Evolutionary conservation across 257 asterid species (phyloP).

Genomic region (Marsdenia floribunda): DNA sequence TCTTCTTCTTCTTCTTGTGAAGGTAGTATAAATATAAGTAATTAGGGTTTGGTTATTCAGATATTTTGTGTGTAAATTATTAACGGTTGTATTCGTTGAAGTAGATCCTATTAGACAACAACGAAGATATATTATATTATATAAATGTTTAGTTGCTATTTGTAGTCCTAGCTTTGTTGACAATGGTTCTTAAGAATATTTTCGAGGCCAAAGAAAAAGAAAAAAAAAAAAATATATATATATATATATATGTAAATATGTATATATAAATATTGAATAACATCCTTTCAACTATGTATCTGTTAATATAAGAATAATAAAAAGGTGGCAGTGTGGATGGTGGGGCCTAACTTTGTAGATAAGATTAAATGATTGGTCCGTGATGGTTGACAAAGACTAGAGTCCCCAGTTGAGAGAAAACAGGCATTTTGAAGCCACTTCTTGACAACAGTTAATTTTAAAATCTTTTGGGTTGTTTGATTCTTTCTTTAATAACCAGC

Average conservation of each 20-base stretch:
- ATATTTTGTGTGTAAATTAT: background rate
- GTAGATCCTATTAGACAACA: background rate
- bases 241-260: too few relatives aligned
- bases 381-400: background rate
- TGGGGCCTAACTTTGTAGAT: background rate
- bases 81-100: background rate
- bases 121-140: background rate
- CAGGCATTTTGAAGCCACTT: background rate
- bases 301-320: too few relatives aligned
- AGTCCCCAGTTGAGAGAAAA: background rate
- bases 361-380: conserved; percentile 5
- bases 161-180: too few relatives aligned
- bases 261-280: background rate
- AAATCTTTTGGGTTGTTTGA: too few relatives aligned
- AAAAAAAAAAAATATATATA: too few relatives aligned
- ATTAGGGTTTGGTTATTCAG: background rate
- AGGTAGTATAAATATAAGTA: background rate
- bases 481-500: too few relatives aligned
- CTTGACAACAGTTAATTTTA: background rate
- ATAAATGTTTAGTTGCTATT: background rate
- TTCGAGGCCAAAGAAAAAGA: too few relatives aligned
- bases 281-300: too few relatives aligned
- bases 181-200: too few relatives aligned
- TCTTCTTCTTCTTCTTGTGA: background rate
- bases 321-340: background rate